Base-by-base conservation (phyloP, 345 rosid genomes). In the Aquilaria malaccensis region DNA sequence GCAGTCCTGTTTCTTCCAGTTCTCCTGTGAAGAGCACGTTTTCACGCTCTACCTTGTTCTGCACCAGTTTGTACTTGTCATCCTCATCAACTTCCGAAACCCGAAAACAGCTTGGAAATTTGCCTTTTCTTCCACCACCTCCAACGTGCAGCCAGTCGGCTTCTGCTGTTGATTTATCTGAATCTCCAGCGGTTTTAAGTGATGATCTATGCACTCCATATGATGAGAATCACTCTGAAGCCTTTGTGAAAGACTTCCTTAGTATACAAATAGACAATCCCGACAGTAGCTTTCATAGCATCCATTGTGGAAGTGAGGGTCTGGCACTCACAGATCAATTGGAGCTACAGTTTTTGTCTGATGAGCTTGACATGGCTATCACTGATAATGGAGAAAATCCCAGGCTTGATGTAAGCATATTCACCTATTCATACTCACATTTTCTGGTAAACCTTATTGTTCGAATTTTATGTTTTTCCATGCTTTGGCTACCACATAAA, bases 71-170 rank as follows among this genome's bases (percentile, higher is more conserved):
- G 61, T 83, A 84, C 74, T 66, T 65, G 46, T 91, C 97, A 58
- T 88, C 97, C 10, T 85, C 97, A n/a, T 84, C 87, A 15, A 72
- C 73, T 67, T 76, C 91, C 30, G 89, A 84, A 77, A 64, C 85
- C 59, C 81, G 70, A 52, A 65, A 64, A 52, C 89, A 79, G 62
- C 74, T 82, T 13, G 81, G 88, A 60, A 85, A 84, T 77, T 79
- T 88, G 59, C 97, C 96, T 15, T 88, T 91, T 74, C 91, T 91
- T 66, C 96, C 96, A 6, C 82, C 78, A 64, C 91, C 91, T 45
- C 68, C 85, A 2, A n/a, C 82, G 60, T 59, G 63, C 58, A 75
- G 62, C 58, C 89, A 74, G 52, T 75, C 88, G n/a, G 62, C 74
- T 63, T 78, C 94, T 57, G 81, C 72, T 45, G 73, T 61, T 57